These are phyloP conservation scores for Leptographium wingfieldii DNA, from an alignment of 2,329 filamentous ascomycete species.

Conservation along the genomic window DNA sequence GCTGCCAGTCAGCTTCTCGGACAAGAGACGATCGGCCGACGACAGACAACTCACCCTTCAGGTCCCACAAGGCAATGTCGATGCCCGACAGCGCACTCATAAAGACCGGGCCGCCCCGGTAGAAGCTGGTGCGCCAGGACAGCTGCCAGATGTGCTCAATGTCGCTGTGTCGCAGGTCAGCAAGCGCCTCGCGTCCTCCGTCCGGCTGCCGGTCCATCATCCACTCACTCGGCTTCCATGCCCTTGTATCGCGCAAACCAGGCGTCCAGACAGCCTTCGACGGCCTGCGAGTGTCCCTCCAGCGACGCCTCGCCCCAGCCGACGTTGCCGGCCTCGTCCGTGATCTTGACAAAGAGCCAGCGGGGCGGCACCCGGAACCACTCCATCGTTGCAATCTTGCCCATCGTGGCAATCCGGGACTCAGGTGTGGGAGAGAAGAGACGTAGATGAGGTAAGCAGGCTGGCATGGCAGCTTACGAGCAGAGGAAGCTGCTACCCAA, in stretches of 20 bases:
- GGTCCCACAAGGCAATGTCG: conserved; percentile 59
- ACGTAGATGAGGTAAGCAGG: background rate
- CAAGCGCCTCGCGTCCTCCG: background rate
- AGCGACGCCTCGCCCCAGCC: conserved; percentile 58
- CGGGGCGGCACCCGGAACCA: conserved; percentile 55
- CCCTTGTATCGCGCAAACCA: conserved; percentile 44
- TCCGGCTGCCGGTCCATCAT: too few species aligned
- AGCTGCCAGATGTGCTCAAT: conserved; percentile 63
- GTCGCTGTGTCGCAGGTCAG: conserved; percentile 30
- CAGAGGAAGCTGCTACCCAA: too few species aligned
- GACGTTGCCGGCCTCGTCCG: conserved; percentile 41
- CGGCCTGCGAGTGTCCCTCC: conserved; percentile 52
- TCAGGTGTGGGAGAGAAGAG: background rate
- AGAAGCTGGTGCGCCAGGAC: conserved; percentile 52
- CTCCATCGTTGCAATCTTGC: conserved; percentile 43
- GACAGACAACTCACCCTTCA: conserved; percentile 32
- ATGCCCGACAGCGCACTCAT: conserved; percentile 61
- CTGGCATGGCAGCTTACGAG: too few species aligned
- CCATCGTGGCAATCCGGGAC: conserved; percentile 5
- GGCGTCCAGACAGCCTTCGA: conserved; percentile 52
- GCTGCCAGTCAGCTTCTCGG: too few species aligned
- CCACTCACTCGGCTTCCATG: conserved; percentile 46
- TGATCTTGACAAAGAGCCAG: conserved; percentile 59
- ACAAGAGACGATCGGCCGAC: too few species aligned
- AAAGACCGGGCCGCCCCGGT: conserved; percentile 57